These are phyloP conservation scores for Lanmaoa pseudosensibilis DNA, from an alignment of 768 basidiomycete genomes.

Conservation along the genomic window DNA sequence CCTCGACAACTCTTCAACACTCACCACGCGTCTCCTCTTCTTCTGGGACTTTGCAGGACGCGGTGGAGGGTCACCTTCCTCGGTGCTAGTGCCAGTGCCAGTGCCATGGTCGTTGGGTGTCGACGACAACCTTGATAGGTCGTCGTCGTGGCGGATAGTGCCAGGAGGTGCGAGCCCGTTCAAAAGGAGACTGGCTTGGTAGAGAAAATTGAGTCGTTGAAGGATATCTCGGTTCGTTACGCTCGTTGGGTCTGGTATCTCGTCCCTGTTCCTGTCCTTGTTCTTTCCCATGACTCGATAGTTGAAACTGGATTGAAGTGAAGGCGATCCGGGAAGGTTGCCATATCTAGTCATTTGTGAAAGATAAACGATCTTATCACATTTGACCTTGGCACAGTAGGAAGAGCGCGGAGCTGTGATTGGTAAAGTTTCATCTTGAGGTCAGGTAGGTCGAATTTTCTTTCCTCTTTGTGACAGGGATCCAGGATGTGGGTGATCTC, in stretches of 20 bases:
- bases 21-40: slow-evolving; percentile 30
- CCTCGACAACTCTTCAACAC: slow-evolving; percentile 56
- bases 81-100: not conserved
- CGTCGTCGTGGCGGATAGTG: not conserved
- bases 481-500: too few relatives aligned
- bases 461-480: too few relatives aligned
- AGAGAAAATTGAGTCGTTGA: slow-evolving; percentile 83
- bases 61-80: not conserved
- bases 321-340: too few relatives aligned
- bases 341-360: not conserved
- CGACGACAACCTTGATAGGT: not conserved
- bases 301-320: not conserved
- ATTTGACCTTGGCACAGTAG: too few relatives aligned
- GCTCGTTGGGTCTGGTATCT: slow-evolving; percentile 54
- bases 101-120: not conserved
- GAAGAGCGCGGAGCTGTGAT: too few relatives aligned
- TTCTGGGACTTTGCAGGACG: not conserved
- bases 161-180: slow-evolving; percentile 35
- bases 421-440: too few relatives aligned
- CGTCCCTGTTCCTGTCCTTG: slow-evolving; percentile 58
- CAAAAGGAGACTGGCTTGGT: slow-evolving; percentile 74
- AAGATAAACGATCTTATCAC: not conserved
- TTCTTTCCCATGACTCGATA: slow-evolving; percentile 60
- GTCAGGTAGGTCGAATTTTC: too few relatives aligned
- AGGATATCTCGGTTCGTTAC: slow-evolving; percentile 72